These are phyloP conservation scores for Pichia cactophila DNA, from an alignment of 1,139 yeast genomes.

Conservation along the genomic window DNA sequence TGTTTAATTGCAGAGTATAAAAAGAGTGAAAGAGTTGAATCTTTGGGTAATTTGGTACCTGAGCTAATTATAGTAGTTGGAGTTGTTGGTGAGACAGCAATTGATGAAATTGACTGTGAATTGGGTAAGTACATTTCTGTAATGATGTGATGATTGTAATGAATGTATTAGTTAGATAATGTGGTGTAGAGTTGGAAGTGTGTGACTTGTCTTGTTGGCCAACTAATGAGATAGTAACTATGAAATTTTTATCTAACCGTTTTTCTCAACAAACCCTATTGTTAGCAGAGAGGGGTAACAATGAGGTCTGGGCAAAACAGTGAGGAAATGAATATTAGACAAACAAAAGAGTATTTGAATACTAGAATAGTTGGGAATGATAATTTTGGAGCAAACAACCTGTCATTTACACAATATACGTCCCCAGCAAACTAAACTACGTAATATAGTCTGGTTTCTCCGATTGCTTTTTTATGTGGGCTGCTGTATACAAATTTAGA, in stretches of 20 bases:
- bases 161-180: too few species aligned
- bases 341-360: too few species aligned
- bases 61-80: not conserved
- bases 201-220: not conserved
- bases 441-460: not conserved
- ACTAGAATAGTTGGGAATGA: too few species aligned
- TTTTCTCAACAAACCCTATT: not conserved
- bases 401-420: too few species aligned
- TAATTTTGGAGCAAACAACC: too few species aligned
- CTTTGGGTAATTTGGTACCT: not conserved
- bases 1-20: not conserved
- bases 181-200: too few species aligned
- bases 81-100: not conserved
- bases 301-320: not conserved
- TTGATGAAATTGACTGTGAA: conserved; percentile 2
- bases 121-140: not conserved
- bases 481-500: not conserved
- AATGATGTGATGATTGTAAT: not conserved
- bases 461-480: not conserved
- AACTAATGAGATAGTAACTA: not conserved
- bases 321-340: not conserved
- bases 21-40: not conserved
- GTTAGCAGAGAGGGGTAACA: not conserved
- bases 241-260: not conserved
- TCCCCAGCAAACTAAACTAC: too few species aligned